Evolutionary conservation across 495 filamentous ascomycete genomes (phyloP).

Genomic region (Penicillium psychrofluorescens): DNA sequence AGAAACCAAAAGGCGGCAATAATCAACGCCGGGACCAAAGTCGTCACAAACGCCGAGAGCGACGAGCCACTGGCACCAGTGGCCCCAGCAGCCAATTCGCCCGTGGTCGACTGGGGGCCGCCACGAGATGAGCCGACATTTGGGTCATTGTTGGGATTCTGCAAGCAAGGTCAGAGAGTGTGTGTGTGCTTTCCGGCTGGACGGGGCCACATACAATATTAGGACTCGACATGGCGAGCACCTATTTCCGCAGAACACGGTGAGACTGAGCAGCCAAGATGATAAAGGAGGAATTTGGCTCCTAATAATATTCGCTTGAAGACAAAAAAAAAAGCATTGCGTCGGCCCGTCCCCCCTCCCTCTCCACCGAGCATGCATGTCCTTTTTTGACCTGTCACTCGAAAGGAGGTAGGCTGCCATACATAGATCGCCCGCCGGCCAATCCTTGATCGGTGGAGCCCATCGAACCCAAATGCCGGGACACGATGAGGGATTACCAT

Average conservation of each 20-base stretch:
- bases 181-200: neutral
- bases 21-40: slow-evolving; percentile 56
- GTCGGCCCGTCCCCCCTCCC: slow-evolving; percentile 7
- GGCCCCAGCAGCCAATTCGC: slow-evolving; percentile 22
- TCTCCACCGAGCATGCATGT: neutral
- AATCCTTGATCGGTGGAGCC: slow-evolving; percentile 13
- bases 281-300: too few relatives aligned
- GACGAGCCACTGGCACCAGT: slow-evolving; percentile 29
- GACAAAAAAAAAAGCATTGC: slow-evolving; percentile 6
- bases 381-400: slow-evolving; percentile 26
- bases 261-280: neutral
- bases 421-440: slow-evolving; percentile 6
- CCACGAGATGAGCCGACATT: slow-evolving; percentile 38
- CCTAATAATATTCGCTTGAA: too few relatives aligned
- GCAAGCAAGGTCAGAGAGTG: neutral
- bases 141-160: slow-evolving; percentile 35
- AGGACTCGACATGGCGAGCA: slow-evolving; percentile 7
- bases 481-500: slow-evolving; percentile 3
- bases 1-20: slow-evolving; percentile 65
- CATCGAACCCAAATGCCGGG: slow-evolving; percentile 9
- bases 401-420: slow-evolving; percentile 1
- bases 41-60: slow-evolving; percentile 55
- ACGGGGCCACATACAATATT: neutral
- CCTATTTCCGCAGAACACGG: neutral
- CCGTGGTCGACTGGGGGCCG: slow-evolving; percentile 31